Evolutionary conservation across 179 eudicot species (phyloP).

Genomic region (Silene vulgaris): DNA sequence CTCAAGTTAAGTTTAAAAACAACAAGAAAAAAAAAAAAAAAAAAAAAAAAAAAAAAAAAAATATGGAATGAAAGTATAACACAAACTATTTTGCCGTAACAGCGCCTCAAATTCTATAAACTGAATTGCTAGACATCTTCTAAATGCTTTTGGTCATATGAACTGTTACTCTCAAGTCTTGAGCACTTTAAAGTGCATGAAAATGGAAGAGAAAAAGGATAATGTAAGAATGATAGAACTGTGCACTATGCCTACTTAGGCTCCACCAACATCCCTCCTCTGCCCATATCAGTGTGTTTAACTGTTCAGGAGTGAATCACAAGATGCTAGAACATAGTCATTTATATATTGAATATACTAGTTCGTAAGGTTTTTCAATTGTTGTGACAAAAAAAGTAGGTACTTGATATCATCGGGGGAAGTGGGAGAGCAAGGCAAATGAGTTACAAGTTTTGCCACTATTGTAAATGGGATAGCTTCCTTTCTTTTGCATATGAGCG

Average conservation of each 20-base stretch:
- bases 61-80: background rate
- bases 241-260: background rate
- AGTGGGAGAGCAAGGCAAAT: background rate
- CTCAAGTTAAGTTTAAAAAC: no score
- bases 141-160: background rate
- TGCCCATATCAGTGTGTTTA: background rate
- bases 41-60: slow-evolving; percentile 2
- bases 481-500: no score
- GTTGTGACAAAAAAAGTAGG: background rate
- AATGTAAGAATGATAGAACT: background rate
- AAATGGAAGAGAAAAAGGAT: background rate
- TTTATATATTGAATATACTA: no score
- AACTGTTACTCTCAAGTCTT: background rate
- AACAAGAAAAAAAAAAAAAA: no score
- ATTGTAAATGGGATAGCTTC: no score
- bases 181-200: background rate
- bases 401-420: background rate
- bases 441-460: no score
- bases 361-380: background rate
- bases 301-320: background rate
- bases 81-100: background rate
- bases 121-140: background rate
- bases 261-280: slow-evolving; percentile 4
- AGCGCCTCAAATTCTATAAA: background rate
- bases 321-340: background rate